Base-by-base conservation (phyloP, 257 asterid species). In the Misopates orontium region DNA sequence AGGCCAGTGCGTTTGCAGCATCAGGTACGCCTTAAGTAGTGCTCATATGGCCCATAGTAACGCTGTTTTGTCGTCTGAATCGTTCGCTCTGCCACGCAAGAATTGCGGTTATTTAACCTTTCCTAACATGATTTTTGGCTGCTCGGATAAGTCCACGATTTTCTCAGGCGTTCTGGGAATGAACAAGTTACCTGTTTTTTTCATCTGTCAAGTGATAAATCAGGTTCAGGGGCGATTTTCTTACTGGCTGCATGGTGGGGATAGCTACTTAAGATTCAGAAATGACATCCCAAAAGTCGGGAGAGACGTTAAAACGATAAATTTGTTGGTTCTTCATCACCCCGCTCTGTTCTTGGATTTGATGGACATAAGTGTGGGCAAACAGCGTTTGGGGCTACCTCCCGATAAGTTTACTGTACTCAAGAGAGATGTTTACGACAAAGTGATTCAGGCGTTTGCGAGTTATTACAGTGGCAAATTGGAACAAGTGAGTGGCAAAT, bases 101-200 rank as follows among this genome's bases (percentile, higher is more conserved):
- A 66, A 41, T 13, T 40, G 50, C 13, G 45, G 71, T 13, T 23
- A 12, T 1, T 31, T 5, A 24, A 62, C 69, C 9, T 67, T 41
- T 39, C 21, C 18, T 10, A 54, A 67, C 70, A 55, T 73, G 41
- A 31, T 67, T 7, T 73, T 73, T 25, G 78, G 78, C 15, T 73
- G 73, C 73, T 8, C 70, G 18, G 6, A 4, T 9, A 23, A 53
- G 66, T 28, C 78, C 48, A 57, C 60, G 17, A 1, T 60, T 14
- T 67, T 67, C 68, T 25, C 69, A 3, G 73, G 78, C 21, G 55
- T 73, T 40, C 45, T 73, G 12, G 73, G 73, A 25, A 0, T 68
- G 66, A 23, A 68, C 44, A 67, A 53, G 8, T 32, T 20, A 12
- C 70, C 56, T 1, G 17, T 45, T 55, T 67, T 73, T 15, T 15